Evolutionary conservation across 805 yeast species (phyloP).

Genomic region (Myxozyma neotropica): DNA sequence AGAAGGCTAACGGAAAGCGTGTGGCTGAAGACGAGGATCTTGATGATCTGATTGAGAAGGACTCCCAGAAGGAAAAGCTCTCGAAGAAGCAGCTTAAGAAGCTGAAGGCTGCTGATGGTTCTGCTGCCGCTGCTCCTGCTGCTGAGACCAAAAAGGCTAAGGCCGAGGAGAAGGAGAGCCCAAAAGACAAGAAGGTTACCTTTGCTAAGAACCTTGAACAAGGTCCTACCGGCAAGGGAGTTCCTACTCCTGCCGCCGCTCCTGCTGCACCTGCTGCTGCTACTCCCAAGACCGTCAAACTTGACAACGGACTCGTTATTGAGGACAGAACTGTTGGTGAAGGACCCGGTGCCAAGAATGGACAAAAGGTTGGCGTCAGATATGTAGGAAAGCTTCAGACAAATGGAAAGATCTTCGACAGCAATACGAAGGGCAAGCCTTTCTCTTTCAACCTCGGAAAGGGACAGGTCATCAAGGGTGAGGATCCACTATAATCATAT

Average conservation of each 20-base stretch:
- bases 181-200: conserved; percentile 71
- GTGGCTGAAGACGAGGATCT: conserved; percentile 33
- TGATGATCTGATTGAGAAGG: conserved; percentile 34
- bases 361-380: conserved; percentile 92
- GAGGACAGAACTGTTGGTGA: conserved; percentile 91
- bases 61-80: conserved; percentile 16
- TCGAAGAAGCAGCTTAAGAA: conserved; percentile 37
- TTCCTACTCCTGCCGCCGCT: conserved; percentile 34
- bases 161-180: conserved; percentile 45
- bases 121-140: conserved; percentile 30
- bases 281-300: conserved; percentile 57
- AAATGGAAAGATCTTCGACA: conserved; percentile 95
- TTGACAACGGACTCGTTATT: conserved; percentile 88
- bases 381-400: conserved; percentile 92
- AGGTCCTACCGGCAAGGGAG: conserved; percentile 70
- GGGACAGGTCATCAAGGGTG: conserved; percentile 97
- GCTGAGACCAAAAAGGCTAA: conserved; percentile 11
- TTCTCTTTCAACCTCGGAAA: conserved; percentile 87
- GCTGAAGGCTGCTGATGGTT: conserved; percentile 32
- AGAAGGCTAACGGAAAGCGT: conserved; percentile 33
- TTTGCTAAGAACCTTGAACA: conserved; percentile 90
- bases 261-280: conserved; percentile 41
- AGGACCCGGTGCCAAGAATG: conserved; percentile 85
- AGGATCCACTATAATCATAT: neutral
- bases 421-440: conserved; percentile 96